Conservation (phyloP, 208 protist genomes). For the Acanthamoeba royreba region DNA sequence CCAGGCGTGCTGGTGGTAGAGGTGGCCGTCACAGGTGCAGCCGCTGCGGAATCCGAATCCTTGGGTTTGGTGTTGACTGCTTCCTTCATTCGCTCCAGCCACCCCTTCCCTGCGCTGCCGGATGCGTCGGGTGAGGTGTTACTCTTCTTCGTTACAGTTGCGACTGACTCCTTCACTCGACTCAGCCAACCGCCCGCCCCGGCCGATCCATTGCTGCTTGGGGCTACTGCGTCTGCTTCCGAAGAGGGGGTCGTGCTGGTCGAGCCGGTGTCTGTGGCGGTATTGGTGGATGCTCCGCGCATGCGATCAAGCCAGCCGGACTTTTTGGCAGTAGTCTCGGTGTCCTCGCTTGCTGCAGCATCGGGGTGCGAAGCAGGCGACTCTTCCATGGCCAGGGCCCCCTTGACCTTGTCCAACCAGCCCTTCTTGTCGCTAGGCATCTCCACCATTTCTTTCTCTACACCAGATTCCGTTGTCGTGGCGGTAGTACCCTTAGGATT, state of each 20-base stretch:
- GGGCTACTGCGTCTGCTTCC: too few species aligned
- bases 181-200: not conserved
- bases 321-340: not conserved
- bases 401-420: not conserved
- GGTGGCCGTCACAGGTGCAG: too few species aligned
- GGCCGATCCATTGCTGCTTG: too few species aligned
- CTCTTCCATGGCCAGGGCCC: not conserved
- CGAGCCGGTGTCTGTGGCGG: not conserved
- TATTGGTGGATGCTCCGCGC: not conserved
- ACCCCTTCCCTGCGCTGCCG: not conserved
- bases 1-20: too few species aligned
- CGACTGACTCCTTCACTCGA: constrained; percentile 5
- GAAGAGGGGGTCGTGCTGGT: too few species aligned
- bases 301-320: not conserved
- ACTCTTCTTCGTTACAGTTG: not conserved
- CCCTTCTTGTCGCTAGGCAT: not conserved
- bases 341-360: not conserved
- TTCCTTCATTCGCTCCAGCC: constrained; percentile 1
- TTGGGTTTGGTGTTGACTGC: not conserved
- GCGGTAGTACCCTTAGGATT: not conserved
- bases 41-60: too few species aligned
- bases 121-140: not conserved
- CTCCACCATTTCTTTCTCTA: too few species aligned
- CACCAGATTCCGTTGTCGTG: not conserved
- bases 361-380: not conserved